These are phyloP conservation scores for Kwoniella shandongensis DNA, from an alignment of 768 basidiomycete species.

Conservation along the genomic window DNA sequence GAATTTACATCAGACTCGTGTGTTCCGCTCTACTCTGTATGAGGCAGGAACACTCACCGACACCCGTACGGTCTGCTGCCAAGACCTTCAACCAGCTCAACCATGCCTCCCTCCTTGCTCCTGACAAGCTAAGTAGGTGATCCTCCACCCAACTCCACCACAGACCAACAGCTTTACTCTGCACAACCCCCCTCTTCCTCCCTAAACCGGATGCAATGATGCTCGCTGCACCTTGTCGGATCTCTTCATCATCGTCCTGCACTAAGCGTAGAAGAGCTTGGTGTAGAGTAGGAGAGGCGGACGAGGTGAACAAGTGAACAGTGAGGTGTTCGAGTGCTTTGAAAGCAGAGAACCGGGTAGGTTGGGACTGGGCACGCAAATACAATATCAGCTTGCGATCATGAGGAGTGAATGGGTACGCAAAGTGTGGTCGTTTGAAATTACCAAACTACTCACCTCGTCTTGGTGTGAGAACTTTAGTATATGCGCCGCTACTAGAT, in stretches of 20 bases:
- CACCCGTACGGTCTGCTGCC: constrained; percentile 8
- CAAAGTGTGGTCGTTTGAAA: background rate
- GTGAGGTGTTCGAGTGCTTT: constrained; percentile 25
- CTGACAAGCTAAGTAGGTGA: constrained; percentile 3
- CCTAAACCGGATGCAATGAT: constrained; percentile 30
- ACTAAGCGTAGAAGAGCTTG: constrained; percentile 29
- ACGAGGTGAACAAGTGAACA: constrained; percentile 4
- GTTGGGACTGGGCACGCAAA: constrained; percentile 31
- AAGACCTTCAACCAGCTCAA: constrained; percentile 8
- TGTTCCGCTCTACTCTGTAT: background rate
- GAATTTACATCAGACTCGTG: background rate
- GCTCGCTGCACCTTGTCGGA: constrained; percentile 28
- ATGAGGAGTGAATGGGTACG: background rate
- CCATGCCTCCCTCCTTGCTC: constrained; percentile 8
- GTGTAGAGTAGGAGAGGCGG: constrained; percentile 11
- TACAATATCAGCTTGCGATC: background rate
- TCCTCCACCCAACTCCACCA: constrained; percentile 38
- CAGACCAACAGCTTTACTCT: constrained; percentile 24
- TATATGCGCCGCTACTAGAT: background rate
- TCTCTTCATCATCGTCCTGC: constrained; percentile 49
- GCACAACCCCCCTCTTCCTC: constrained; percentile 11
- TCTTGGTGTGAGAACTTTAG: constrained; percentile 14
- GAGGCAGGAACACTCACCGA: constrained; percentile 4
- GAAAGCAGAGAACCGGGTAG: constrained; percentile 27
- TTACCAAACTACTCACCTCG: constrained; percentile 13